Base-by-base conservation (phyloP, 495 filamentous ascomycete genomes). In the Aspergillus wentii region DNA sequence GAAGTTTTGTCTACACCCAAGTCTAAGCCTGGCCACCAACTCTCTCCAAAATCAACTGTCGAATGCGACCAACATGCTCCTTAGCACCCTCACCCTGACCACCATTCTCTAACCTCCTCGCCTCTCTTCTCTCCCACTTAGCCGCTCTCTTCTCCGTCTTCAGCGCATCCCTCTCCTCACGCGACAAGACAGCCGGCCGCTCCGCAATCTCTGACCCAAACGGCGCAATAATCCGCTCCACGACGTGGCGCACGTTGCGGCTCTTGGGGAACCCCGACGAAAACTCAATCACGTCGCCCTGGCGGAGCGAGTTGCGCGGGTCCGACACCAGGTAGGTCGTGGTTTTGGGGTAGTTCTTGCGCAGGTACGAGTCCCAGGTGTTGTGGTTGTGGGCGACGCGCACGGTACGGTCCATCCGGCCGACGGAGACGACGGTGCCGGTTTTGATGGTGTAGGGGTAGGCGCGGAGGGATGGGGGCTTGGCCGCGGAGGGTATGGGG, bases 201-300 rank as follows among this genome's bases (percentile, higher is more conserved):
- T 72, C 71, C 17, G 75, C 64, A 46, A 86, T 73, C 3, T 75
- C 72, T 8, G 62, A 51, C 6, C 80, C 85, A 41, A 83, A 86
- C 18, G 80, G 86, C 28, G 84, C 78, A 43, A 94, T 68, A 49
- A 94, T 90, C 36, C 73, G 59, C 56, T 84, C 81, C 17, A 92
- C 81, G 20, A 91, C 83, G 58, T 90, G 85, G 18, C 74, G 79
- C 44, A 90, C 86, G 36, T 60, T 54, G 37, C 80, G 79, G 43
- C 74, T 75, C 40, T 73, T 72, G 11, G 80, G 76, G 52, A 65
- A 80, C 28, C 81, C 81, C 15, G 80, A 74, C 15, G 75, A 75
- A 54, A 92, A 85, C 57, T 80, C 76, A n/a, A 94, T 79, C 10
- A 91, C 76, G 59, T 94, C 87, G 52, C 87, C 87, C 32, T 73